Base-by-base conservation (phyloP, 192 early-diverging fungal genomes). In the Linnemannia schmuckeri region DNA sequence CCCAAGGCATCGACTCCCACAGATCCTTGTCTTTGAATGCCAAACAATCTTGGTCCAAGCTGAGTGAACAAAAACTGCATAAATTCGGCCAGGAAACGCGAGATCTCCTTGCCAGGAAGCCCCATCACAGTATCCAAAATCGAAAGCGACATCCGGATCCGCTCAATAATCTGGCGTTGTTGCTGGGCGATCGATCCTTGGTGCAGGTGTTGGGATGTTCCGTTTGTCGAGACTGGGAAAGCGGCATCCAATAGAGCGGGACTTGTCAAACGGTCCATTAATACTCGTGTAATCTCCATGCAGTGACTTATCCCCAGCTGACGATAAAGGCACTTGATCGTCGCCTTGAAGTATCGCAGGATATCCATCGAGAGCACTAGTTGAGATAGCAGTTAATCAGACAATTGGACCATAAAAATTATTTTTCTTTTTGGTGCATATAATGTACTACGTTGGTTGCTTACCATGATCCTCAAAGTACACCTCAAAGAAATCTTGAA, bases 401-500 rank as follows among this genome's bases (percentile, higher is more conserved):
- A 13, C 30, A 30, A 24, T 57, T 38, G 22, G n/a, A 47, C n/a
- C 57, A 37, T 18, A 52, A 52, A 52, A 17, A 17, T 6, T 5
- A 27, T 12, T 47, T 7, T 49, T 54, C 61, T 66, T 42, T 44
- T 22, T 47, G 44, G 24, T 8, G 20, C 8, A 5, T 5, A 18
- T 37, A 30, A 46, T 6, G 37, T 6, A 49, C 1, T 18, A 55
- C 35, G 3, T 6, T 0, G 6, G 22, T 24, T 1, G 10, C 83
- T 20, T 81, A 87, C 85, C 85, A 73, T 81, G 85, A 24, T 87
- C 85, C 27, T 87, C 85, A 35, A 49, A 49, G 69, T 78, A 87
- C 35, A 81, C 69, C 15, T 87, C 79, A 70, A 87, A 87, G 30
- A 75, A 87, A 49, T 87, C 79, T 66, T 87, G 79, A 13, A 77